Conservation (phyloP, 2,329 filamentous ascomycete genomes). For the Xylariaceae sp. region DNA sequence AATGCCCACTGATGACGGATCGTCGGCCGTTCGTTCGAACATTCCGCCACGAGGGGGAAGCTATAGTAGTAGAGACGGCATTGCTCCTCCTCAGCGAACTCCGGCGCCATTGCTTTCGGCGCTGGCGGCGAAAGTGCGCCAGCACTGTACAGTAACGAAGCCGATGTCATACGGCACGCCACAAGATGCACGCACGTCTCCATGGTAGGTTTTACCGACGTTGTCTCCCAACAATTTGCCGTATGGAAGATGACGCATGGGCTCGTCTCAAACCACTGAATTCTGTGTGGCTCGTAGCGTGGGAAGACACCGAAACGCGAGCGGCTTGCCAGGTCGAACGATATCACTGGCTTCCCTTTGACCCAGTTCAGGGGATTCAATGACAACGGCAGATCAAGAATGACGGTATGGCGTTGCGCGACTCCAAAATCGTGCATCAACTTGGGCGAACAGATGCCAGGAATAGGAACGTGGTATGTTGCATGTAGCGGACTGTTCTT, state of each 20-base stretch:
- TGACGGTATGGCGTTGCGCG: constrained; percentile 56
- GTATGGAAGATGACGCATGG: constrained; percentile 68
- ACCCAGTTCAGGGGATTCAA: constrained; percentile 58
- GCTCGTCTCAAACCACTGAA: constrained; percentile 63
- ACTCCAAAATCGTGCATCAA: constrained; percentile 77
- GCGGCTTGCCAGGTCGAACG: constrained; percentile 51
- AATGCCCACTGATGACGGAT: constrained; percentile 62
- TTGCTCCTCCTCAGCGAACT: constrained; percentile 54
- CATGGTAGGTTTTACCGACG: constrained; percentile 22
- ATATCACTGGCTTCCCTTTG: constrained; percentile 51
- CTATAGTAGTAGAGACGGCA: constrained; percentile 66
- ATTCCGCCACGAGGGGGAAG: constrained; percentile 43
- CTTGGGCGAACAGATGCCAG: constrained; percentile 57
- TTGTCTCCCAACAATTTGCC: constrained; percentile 63
- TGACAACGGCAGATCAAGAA: constrained; percentile 63
- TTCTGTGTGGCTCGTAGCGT: constrained; percentile 48
- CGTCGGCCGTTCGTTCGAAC: constrained; percentile 20
- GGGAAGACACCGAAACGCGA: constrained; percentile 66
- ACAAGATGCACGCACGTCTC: constrained; percentile 54
- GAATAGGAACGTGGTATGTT: constrained; percentile 49
- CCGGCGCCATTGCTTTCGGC: constrained; percentile 32
- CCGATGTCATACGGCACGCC: constrained; percentile 61
- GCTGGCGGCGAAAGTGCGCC: constrained; percentile 56
- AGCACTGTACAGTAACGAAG: constrained; percentile 58
- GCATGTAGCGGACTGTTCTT: constrained; percentile 28